A percentile compares a stretch with the other conserved stretches of the same genome.
These are phyloP conservation scores for Fusarium beomiforme DNA, from an alignment of 2,329 filamentous ascomycete species.

Conservation along the genomic window DNA sequence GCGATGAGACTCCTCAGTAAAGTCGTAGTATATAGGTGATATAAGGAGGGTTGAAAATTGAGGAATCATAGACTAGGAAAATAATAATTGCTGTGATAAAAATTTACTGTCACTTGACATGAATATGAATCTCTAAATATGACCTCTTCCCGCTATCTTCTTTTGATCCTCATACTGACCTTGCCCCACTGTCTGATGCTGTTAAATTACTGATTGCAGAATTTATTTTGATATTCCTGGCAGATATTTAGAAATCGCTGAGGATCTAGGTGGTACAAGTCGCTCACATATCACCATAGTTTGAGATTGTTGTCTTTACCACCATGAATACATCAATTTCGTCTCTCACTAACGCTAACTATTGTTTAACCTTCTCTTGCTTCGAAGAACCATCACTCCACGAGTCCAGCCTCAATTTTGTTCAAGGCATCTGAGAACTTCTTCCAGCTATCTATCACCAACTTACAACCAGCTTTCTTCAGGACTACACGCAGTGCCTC, in stretches of 20 bases:
- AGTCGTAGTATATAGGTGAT: background rate
- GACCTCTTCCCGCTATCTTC: no score
- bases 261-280: no score
- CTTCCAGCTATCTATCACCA: background rate
- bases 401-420: background rate
- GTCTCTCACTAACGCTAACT: background rate
- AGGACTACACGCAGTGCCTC: background rate
- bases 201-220: no score
- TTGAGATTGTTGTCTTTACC: background rate
- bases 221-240: no score
- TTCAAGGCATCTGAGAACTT: background rate
- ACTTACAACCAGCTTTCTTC: background rate
- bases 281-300: no score
- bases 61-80: background rate
- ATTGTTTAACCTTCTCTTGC: rapidly evolving
- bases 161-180: no score
- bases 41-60: background rate
- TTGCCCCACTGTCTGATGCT: no score
- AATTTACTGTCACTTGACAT: background rate
- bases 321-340: background rate
- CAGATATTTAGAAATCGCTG: no score
- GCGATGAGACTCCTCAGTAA: background rate
- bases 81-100: background rate
- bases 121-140: no score
- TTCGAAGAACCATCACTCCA: background rate